Base-by-base conservation (phyloP, 1,284 basidiomycete genomes). In the Cutaneotrichosporon sp. region DNA sequence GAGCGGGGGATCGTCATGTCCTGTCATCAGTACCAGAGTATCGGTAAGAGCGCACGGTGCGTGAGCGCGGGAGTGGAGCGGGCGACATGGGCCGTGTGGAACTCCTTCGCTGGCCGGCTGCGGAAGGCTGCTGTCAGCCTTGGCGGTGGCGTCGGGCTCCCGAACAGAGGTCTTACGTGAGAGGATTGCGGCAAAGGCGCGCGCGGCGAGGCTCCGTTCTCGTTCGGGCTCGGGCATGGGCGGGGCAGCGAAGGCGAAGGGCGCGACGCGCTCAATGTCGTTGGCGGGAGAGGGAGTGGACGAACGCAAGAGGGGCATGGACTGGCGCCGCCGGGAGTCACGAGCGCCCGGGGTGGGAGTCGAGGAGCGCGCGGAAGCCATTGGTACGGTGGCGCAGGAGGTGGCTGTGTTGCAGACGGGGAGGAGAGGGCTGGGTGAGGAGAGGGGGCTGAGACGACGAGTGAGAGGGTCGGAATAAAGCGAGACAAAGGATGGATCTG, bases 41-140 rank as follows among this genome's bases (percentile, higher is more conserved):
- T n/a, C n/a, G n/a, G n/a, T n/a, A n/a, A 29, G 29, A 5, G 18
- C 51, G 14, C 22, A 53, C 51, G 11, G 9, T 53, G 33, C n/a
- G n/a, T n/a, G 13, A 53, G 51, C 20, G 24, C 34, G 11, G 51
- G 33, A 3, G 51, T 33, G 8, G 51, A 53, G 6, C 33, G 51
- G 2, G 31, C 34, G 4, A 36, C 27, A 24, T 53, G 51, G 11
- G 34, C 33, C 4, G 51, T 53, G 14, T 33, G 10, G 7, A 53
- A 38, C 7, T 20, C 22, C 18, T 22, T 6, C 4, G n/a, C n/a
- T 16, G 33, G 51, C 16, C 33, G 22, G 33, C 51, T 34, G 13
- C 51, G 51, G 51, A 53, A 53, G 18, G 51, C 51, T 53, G 34
- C 22, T 5, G 51, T 53, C n/a, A 38, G 51, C 6, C 33, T 25